A percentile compares a stretch with the other conserved stretches of the same genome.
These are phyloP conservation scores for Backusella luteola DNA, from an alignment of 192 early-diverging fungal genomes.

Conservation along the genomic window DNA sequence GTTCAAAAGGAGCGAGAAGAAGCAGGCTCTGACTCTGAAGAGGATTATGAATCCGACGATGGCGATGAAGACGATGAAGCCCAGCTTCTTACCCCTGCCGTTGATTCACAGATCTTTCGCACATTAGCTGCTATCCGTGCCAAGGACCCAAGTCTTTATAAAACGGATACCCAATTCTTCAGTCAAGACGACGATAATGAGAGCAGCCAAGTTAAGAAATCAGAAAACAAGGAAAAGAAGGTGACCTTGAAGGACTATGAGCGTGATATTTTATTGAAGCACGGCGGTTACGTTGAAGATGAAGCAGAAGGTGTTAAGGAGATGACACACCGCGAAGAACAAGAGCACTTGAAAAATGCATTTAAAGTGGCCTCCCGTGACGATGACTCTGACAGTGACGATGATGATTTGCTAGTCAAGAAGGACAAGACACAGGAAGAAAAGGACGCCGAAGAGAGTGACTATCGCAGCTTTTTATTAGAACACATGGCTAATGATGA, in stretches of 20 bases:
- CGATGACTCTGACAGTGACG: constrained; percentile 50
- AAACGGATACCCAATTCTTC: constrained; percentile 76
- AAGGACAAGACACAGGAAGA: constrained; percentile 77
- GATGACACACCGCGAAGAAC: constrained; percentile 83
- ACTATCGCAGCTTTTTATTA: constrained; percentile 87
- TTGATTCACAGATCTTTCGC: constrained; percentile 93
- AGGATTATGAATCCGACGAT: constrained; percentile 66
- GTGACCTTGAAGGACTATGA: constrained; percentile 87
- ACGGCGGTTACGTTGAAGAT: constrained; percentile 47
- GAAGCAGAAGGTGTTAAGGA: constrained; percentile 42
- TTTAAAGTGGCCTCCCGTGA: constrained; percentile 55
- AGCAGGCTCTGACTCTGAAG: neutral
- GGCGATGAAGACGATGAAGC: constrained; percentile 80
- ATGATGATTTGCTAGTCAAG: constrained; percentile 66
- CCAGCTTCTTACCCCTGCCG: constrained; percentile 80
- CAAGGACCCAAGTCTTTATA: constrained; percentile 82
- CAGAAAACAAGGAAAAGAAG: constrained; percentile 55
- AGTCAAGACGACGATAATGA: constrained; percentile 54
- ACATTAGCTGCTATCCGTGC: constrained; percentile 80
- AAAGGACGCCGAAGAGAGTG: constrained; percentile 78
- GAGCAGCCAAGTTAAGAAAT: constrained; percentile 58
- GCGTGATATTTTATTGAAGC: constrained; percentile 70
- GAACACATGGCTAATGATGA: constrained; percentile 66
- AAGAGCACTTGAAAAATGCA: constrained; percentile 71
- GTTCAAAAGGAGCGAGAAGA: neutral